phyloP scores from a whole-genome alignment of 139 green algal genomes.

The Ulvella scutata region DNA sequence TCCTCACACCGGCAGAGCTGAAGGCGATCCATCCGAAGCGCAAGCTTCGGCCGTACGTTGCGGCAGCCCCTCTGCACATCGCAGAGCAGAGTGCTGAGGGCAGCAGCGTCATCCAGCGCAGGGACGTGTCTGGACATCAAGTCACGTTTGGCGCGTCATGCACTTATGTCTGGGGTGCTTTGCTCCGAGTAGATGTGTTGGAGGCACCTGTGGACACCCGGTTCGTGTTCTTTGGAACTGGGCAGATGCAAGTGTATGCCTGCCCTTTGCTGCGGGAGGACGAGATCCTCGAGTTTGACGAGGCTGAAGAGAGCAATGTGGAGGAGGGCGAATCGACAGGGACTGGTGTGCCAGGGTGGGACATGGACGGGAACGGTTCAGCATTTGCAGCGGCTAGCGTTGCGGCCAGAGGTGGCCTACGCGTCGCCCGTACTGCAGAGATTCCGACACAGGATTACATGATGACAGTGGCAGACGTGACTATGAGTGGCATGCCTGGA shows the following conservation, averaged over 20 bases:
- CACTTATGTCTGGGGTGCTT: conserved; percentile 51
- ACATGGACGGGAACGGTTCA: not conserved
- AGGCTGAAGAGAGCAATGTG: not conserved
- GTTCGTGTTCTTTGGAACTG: conserved; percentile 47
- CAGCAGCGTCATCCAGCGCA: not conserved
- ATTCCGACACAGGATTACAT: not conserved
- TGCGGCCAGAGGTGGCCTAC: conserved; percentile 36
- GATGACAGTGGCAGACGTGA: conserved; percentile 35
- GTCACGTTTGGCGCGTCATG: too few relatives aligned
- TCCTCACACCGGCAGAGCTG: conserved; percentile 62
- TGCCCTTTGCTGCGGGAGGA: not conserved
- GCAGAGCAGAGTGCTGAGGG: not conserved
- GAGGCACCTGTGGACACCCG: conserved; percentile 17
- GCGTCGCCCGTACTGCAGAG: conserved; percentile 1
- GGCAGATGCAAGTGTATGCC: conserved; percentile 3
- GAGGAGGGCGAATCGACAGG: too few relatives aligned
- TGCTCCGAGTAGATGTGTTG: conserved; percentile 58
- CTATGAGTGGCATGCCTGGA: conserved; percentile 52
- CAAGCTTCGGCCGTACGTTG: conserved; percentile 31
- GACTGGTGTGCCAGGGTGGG: not conserved
- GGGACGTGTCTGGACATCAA: too few relatives aligned
- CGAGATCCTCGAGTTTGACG: conserved; percentile 11
- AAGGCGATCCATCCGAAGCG: conserved; percentile 52
- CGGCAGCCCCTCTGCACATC: conserved; percentile 26
- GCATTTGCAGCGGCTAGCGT: conserved; percentile 26